These are phyloP conservation scores for Aspergillus carlsbadensis DNA, from an alignment of 495 filamentous ascomycete genomes.

Conservation along the genomic window DNA sequence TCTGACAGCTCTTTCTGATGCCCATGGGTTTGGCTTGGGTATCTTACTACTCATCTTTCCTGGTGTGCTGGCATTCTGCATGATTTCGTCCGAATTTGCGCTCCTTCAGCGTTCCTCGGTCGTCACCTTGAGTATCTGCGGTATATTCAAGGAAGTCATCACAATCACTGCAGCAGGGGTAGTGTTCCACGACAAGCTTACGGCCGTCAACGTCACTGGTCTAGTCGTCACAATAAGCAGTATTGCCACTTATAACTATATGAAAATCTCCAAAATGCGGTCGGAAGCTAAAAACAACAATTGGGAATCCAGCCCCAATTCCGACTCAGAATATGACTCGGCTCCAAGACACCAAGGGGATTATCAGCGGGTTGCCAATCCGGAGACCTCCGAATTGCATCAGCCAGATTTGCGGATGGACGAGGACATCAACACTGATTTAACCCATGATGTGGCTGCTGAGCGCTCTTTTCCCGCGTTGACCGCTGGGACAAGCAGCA, in stretches of 20 bases:
- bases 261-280: conserved; percentile 90
- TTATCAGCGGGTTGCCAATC: conserved; percentile 28
- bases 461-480: conserved; percentile 39
- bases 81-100: conserved; percentile 96
- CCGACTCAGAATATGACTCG: conserved; percentile 34
- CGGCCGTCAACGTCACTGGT: conserved; percentile 83
- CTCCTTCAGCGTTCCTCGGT: conserved; percentile 92
- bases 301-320: conserved; percentile 31
- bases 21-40: conserved; percentile 62
- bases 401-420: conserved; percentile 19
- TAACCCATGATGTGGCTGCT: conserved; percentile 23
- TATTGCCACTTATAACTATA: conserved; percentile 89
- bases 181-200: conserved; percentile 87
- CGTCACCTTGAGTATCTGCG: conserved; percentile 93
- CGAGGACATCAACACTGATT: conserved; percentile 27
- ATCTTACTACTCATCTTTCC: conserved; percentile 78
- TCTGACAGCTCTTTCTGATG: conserved; percentile 56
- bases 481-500: conserved; percentile 33
- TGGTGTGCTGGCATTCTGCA: conserved; percentile 87
- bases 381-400: conserved; percentile 25
- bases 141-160: conserved; percentile 98
- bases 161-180: conserved; percentile 88
- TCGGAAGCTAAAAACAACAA: conserved; percentile 51
- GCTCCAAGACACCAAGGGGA: conserved; percentile 26
- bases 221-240: conserved; percentile 83